Base-by-base conservation (phyloP, 2,329 filamentous ascomycete genomes). In the Sporothrix euskadiensis region DNA sequence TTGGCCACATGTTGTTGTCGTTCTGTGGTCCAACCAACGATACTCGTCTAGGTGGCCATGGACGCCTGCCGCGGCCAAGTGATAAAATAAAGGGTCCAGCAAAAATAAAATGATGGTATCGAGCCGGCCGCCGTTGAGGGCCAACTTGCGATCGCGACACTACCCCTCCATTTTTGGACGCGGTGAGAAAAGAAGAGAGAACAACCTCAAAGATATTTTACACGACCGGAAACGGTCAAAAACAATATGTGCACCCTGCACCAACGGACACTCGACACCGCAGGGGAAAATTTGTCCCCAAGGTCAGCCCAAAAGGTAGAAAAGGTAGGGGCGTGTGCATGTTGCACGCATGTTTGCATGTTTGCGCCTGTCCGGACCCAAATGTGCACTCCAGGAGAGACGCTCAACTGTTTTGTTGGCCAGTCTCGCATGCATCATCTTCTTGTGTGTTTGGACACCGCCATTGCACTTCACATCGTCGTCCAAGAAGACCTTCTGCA, bases 251-350 rank as follows among this genome's bases (percentile, higher is more conserved):
- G 9, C 14, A 32, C 5, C 32, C 57, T 41, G 39, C 39, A 44
- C 41, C 61, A 66, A 66, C 61, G 26, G 68, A 59, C 66, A 54
- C 47, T 30, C 44, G 68, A 59, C 66, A 54, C 66, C 47, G 47
- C 19, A 59, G 52, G 68, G 14, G n/a, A 41, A 39, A 70, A 26
- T 6, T 26, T 57, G 47, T 6, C 47, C 26, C 65, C 22, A 69
- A 69, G 65, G 65, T 54, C 65, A 39, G 61, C 16, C 26, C 8
- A 52, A 54, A 30, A 19, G 39, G 41, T 8, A 66, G 41, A 35
- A 54, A 35, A 22, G 44, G 44, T 5, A 68, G 66, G 66, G 66
- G 66, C 30, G 66, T 69, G 66, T 69, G 44, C 66, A 69, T 69
- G 41, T 35, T 8, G 8, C 35, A 35, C 14, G 12, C 19, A 22